These are phyloP conservation scores for Fagopyrum esculentum DNA, from an alignment of 148 eudicot species.

Conservation along the genomic window DNA sequence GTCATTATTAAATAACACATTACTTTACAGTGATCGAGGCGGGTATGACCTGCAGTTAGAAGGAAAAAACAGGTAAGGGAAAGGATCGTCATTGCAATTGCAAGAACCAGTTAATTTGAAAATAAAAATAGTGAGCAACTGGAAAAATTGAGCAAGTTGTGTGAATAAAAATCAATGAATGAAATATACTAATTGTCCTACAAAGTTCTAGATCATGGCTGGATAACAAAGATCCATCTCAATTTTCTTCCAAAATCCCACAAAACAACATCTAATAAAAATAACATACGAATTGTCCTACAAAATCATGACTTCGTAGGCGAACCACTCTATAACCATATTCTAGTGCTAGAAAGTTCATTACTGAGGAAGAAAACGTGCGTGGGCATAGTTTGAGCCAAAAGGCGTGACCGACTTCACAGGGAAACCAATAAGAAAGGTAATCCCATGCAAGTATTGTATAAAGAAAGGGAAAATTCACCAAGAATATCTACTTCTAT, in stretches of 20 bases:
- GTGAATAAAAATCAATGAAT: too few relatives aligned
- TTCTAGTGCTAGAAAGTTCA: background rate
- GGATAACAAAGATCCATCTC: background rate
- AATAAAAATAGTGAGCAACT: too few relatives aligned
- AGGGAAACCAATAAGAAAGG: slow-evolving; percentile 1
- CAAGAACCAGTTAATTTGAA: too few relatives aligned
- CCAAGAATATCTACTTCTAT: background rate
- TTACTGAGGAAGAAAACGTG: background rate
- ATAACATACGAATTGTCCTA: background rate
- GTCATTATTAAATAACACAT: background rate
- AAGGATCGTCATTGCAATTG: background rate
- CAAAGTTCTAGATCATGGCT: background rate
- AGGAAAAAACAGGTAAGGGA: slow-evolving; percentile 5
- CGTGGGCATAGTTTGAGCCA: background rate
- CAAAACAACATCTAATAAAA: background rate
- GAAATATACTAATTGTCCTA: too few relatives aligned
- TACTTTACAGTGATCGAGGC: background rate
- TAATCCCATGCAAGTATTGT: background rate
- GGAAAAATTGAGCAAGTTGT: too few relatives aligned
- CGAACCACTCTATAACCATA: background rate
- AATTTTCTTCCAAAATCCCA: background rate
- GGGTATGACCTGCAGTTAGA: background rate
- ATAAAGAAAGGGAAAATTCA: background rate
- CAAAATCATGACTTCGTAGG: background rate
- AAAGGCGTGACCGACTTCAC: background rate